phyloP scores from a whole-genome alignment of 352 stramenopile species.

The Blastocystis sp. region DNA sequence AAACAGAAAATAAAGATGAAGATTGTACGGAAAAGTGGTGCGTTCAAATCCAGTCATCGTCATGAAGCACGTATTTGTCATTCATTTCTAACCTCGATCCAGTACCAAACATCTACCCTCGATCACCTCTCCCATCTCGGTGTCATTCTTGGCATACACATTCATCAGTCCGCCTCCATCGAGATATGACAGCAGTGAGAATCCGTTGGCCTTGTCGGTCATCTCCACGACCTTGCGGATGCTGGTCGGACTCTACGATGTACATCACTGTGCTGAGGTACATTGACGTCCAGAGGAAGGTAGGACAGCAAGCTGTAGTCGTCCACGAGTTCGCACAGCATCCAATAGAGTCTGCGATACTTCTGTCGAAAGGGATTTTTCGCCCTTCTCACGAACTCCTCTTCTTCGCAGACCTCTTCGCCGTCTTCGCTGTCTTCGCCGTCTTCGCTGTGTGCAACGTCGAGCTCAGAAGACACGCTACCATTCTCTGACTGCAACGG shows the following conservation, averaged over 20 bases:
- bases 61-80: constrained; percentile 1
- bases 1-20: background rate
- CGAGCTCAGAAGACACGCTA: background rate
- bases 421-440: background rate
- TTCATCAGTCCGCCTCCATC: background rate
- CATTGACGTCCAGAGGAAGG: constrained; percentile 35
- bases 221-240: constrained; percentile 38
- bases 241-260: constrained; percentile 6
- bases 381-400: constrained; percentile 15
- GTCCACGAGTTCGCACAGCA: constrained; percentile 57
- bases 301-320: constrained; percentile 50
- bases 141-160: constrained; percentile 27
- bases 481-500: background rate
- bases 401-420: constrained; percentile 39
- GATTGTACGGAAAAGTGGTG: background rate
- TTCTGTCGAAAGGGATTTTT: constrained; percentile 21
- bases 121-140: background rate
- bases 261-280: background rate
- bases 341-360: constrained; percentile 52
- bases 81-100: constrained; percentile 35
- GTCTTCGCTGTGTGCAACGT: background rate
- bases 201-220: constrained; percentile 55
- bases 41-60: constrained; percentile 45
- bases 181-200: background rate
- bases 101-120: background rate